Percentiles rank a stretch among this genome's conserved stretches.
Conservation (phyloP, 164 flowering plant species). For the Buxus sempervirens region DNA sequence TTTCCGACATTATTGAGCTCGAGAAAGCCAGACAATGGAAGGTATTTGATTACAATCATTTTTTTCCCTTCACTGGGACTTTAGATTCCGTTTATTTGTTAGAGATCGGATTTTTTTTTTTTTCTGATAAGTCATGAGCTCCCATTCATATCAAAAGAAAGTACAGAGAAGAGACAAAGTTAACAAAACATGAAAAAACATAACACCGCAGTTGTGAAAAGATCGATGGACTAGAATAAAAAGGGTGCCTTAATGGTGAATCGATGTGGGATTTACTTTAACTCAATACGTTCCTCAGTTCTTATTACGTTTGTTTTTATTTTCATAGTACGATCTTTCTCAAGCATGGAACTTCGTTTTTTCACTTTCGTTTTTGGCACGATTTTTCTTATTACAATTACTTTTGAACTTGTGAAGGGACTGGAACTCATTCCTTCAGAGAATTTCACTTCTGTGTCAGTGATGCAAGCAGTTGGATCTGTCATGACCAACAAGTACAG, state of each 20-base stretch:
- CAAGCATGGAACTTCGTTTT: background rate
- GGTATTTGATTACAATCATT: slow-evolving; percentile 33
- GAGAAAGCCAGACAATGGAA: slow-evolving; percentile 99
- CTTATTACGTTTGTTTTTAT: background rate
- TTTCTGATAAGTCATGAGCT: too few species aligned
- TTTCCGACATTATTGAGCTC: slow-evolving; percentile 90
- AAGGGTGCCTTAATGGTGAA: background rate
- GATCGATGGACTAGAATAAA: too few species aligned
- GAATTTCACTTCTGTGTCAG: slow-evolving; percentile 93
- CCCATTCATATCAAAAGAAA: too few species aligned
- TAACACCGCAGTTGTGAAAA: too few species aligned
- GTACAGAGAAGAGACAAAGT: too few species aligned
- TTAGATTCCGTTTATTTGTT: background rate
- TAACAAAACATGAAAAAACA: too few species aligned
- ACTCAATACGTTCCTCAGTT: background rate
- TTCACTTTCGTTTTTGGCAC: background rate
- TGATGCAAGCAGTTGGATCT: slow-evolving; percentile 99
- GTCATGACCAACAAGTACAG: slow-evolving; percentile 99
- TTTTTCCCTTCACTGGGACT: background rate
- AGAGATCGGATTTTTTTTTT: background rate
- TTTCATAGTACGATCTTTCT: background rate
- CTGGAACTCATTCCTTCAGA: slow-evolving; percentile 97
- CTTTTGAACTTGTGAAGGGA: slow-evolving; percentile 47
- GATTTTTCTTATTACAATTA: slow-evolving; percentile 7
- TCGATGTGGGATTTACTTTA: background rate